Evolutionary conservation across 1,284 basidiomycete genomes (phyloP).

Genomic region (Papiliotrema laurentii): DNA sequence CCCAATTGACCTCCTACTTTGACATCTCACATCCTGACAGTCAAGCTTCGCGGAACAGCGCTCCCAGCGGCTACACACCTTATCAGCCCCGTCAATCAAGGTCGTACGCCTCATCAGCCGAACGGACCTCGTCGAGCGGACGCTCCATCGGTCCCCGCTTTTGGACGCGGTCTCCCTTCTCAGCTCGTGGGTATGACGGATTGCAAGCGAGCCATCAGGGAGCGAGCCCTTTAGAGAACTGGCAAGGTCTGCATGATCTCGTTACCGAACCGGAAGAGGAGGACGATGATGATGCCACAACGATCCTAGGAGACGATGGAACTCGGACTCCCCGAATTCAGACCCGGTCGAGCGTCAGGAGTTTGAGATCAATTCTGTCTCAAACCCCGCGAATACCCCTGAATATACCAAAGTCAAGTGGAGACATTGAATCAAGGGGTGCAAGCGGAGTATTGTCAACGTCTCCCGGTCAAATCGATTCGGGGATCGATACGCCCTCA

Average conservation of each 20-base stretch:
- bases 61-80: too few species aligned
- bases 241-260: conserved; percentile 33
- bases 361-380: conserved; percentile 1
- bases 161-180: too few species aligned
- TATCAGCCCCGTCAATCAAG: too few species aligned
- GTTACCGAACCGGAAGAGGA: conserved; percentile 10
- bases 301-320: neutral
- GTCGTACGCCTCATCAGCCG: neutral
- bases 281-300: conserved; percentile 1
- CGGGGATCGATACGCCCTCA: neutral
- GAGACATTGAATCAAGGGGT: neutral
- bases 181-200: neutral
- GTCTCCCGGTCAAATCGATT: neutral
- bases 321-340: neutral
- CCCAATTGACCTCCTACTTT: too few species aligned
- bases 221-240: conserved; percentile 21
- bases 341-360: neutral
- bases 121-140: neutral
- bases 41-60: too few species aligned
- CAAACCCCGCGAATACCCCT: neutral
- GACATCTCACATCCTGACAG: too few species aligned
- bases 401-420: neutral
- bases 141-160: neutral
- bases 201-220: neutral
- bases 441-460: neutral